Percentiles rank a stretch among this genome's conserved stretches.
phyloP scores from a whole-genome alignment of 257 asterid genomes.

The Scutellaria galericulata region DNA sequence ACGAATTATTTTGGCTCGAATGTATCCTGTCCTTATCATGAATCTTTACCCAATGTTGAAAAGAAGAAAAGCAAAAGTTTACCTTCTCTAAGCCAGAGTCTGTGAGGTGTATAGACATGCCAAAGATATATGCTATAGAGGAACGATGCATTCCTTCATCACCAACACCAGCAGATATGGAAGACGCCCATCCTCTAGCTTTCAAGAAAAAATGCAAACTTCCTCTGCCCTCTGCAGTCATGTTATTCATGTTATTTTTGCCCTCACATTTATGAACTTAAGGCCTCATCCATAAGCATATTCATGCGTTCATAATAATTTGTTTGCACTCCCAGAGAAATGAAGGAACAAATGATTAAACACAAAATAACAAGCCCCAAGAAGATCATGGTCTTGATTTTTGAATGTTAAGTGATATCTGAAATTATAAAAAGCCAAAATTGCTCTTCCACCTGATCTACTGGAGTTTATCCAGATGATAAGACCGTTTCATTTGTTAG shows the following conservation, averaged over 20 bases:
- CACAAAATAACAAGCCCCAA: constrained; percentile 21
- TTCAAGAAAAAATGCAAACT: constrained; percentile 85
- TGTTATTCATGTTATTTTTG: constrained; percentile 31
- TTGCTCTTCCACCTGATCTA: constrained; percentile 15
- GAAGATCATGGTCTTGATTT: background rate
- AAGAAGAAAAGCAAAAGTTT: constrained; percentile 7
- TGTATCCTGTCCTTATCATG: background rate
- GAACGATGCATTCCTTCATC: constrained; percentile 93
- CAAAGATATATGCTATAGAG: constrained; percentile 81
- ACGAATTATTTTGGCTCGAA: background rate
- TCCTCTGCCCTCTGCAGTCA: constrained; percentile 93
- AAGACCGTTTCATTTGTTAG: constrained; percentile 5
- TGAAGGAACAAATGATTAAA: constrained; percentile 15
- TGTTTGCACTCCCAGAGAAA: constrained; percentile 20
- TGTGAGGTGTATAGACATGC: constrained; percentile 91
- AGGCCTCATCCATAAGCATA: constrained; percentile 26
- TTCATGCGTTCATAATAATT: constrained; percentile 12
- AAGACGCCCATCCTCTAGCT: constrained; percentile 84
- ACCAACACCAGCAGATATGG: constrained; percentile 93
- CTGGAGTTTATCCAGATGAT: constrained; percentile 16
- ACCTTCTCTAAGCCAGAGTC: constrained; percentile 94
- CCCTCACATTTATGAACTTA: constrained; percentile 31
- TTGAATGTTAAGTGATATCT: constrained; percentile 15
- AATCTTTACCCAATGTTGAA: constrained; percentile 14
- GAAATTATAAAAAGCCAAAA: constrained; percentile 7